These are phyloP conservation scores for Discostella stelligeroides DNA, from an alignment of 108 stramenopile genomes.

Conservation along the genomic window DNA sequence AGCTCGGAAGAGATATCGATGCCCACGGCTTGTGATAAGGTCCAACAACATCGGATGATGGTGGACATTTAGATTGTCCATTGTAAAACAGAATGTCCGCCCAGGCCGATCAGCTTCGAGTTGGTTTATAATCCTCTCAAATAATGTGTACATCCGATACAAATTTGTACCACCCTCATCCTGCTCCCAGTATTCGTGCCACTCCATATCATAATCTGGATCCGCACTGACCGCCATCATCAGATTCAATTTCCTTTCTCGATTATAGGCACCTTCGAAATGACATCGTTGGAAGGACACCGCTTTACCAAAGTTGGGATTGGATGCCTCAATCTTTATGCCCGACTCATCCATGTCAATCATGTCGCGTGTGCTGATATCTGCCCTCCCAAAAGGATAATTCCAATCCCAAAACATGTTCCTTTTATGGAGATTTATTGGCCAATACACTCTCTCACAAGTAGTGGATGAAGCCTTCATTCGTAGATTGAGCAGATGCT, in stretches of 20 bases:
- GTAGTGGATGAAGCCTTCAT: constrained; percentile 22
- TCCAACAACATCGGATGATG: constrained; percentile 8
- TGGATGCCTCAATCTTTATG: constrained; percentile 14
- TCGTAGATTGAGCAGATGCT: constrained; percentile 14
- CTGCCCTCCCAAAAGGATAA: constrained; percentile 19
- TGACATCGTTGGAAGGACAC: constrained; percentile 12
- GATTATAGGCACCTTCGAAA: constrained; percentile 26
- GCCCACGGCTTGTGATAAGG: constrained; percentile 10
- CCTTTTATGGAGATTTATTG: constrained; percentile 20
- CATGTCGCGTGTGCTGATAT: constrained; percentile 16
- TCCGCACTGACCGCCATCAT: constrained; percentile 25
- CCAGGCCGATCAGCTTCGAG: constrained; percentile 9
- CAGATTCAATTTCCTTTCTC: constrained; percentile 13
- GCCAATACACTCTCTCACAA: constrained; percentile 16
- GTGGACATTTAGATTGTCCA: constrained; percentile 30
- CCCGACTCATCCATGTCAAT: constrained; percentile 26
- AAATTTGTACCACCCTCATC: constrained; percentile 28
- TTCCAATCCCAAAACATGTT: constrained; percentile 17
- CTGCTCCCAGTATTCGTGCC: constrained; percentile 16
- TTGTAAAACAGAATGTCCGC: constrained; percentile 20
- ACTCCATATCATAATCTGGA: constrained; percentile 12
- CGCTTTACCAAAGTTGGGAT: constrained; percentile 9
- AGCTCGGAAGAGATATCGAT: constrained; percentile 22
- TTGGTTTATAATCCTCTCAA: constrained; percentile 17
- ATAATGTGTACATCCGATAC: constrained; percentile 8